Percentiles rank a stretch among this genome's conserved stretches.
Evolutionary conservation across 1,284 basidiomycete species (phyloP).

Genomic region (Clitocybe nebularis): DNA sequence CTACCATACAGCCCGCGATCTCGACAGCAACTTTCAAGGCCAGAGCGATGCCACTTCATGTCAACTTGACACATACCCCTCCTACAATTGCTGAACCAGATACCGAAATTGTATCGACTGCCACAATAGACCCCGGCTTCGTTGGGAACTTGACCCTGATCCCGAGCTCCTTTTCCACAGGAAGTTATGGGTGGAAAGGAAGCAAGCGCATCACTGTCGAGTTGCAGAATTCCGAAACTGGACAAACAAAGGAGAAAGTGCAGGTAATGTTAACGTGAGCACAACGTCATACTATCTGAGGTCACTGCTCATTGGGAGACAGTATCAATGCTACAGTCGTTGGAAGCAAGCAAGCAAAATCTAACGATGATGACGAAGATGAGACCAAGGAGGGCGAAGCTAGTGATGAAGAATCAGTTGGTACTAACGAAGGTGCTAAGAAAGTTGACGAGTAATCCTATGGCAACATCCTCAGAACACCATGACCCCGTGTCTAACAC

Average conservation of each 20-base stretch:
- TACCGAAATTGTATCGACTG: slow-evolving; percentile 25
- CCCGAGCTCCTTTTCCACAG: slow-evolving; percentile 61
- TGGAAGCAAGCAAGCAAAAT: slow-evolving; percentile 62
- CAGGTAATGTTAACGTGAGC: slow-evolving; percentile 74
- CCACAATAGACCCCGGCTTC: slow-evolving; percentile 53
- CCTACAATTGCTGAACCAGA: slow-evolving; percentile 40
- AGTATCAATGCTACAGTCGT: slow-evolving; percentile 78
- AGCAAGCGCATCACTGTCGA: slow-evolving; percentile 64
- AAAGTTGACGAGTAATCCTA: slow-evolving; percentile 9
- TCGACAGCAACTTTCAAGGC: slow-evolving; percentile 54
- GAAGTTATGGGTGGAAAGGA: slow-evolving; percentile 81
- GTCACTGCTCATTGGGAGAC: slow-evolving; percentile 9
- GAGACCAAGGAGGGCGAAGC: slow-evolving; percentile 25
- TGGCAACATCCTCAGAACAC: neutral
- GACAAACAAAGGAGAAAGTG: slow-evolving; percentile 58
- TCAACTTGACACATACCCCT: slow-evolving; percentile 65
- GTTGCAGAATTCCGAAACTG: slow-evolving; percentile 47
- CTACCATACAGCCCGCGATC: slow-evolving; percentile 35
- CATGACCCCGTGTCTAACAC: neutral
- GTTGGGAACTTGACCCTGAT: slow-evolving; percentile 55
- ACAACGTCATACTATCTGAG: slow-evolving; percentile 2
- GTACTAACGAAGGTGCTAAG: slow-evolving; percentile 17
- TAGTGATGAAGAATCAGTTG: slow-evolving; percentile 18
- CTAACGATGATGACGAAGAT: slow-evolving; percentile 31
- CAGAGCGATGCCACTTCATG: slow-evolving; percentile 62